Evolutionary conservation across 2,329 filamentous ascomycete genomes (phyloP).

Genomic region (Ascochyta clinopodiicola): DNA sequence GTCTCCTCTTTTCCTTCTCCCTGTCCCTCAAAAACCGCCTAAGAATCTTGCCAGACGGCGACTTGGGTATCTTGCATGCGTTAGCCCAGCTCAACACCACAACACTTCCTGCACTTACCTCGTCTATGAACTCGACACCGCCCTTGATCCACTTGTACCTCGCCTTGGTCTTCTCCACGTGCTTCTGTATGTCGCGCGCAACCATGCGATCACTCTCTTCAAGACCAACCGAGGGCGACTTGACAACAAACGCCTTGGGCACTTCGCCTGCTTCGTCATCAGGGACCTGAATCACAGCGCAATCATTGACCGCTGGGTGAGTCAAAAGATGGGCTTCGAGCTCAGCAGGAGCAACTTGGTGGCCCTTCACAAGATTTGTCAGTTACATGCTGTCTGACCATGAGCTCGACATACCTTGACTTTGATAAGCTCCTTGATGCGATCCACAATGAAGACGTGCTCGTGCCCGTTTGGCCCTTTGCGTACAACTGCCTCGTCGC

Average conservation of each 20-base stretch:
- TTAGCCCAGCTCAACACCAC: slow-evolving; percentile 37
- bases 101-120: not conserved
- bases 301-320: slow-evolving; percentile 77
- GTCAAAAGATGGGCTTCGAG: slow-evolving; percentile 80
- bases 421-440: slow-evolving; percentile 80
- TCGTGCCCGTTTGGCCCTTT: slow-evolving; percentile 69
- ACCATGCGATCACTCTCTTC: slow-evolving; percentile 59
- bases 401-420: slow-evolving; percentile 64
- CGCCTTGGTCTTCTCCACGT: slow-evolving; percentile 67
- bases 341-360: slow-evolving; percentile 84
- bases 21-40: slow-evolving; percentile 72
- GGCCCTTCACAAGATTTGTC: slow-evolving; percentile 60
- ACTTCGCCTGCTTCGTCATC: slow-evolving; percentile 67
- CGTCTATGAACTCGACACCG: slow-evolving; percentile 58
- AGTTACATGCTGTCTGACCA: too few species aligned
- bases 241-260: slow-evolving; percentile 70
- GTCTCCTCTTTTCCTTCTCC: slow-evolving; percentile 72
- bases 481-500: slow-evolving; percentile 69
- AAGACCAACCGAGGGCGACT: slow-evolving; percentile 58
- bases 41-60: slow-evolving; percentile 68
- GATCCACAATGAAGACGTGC: slow-evolving; percentile 84
- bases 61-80: slow-evolving; percentile 61
- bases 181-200: slow-evolving; percentile 60
- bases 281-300: slow-evolving; percentile 77
- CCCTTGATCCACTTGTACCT: slow-evolving; percentile 68